These are phyloP conservation scores for Microcera coccophila DNA, from an alignment of 2,329 filamentous ascomycete species.

Conservation along the genomic window DNA sequence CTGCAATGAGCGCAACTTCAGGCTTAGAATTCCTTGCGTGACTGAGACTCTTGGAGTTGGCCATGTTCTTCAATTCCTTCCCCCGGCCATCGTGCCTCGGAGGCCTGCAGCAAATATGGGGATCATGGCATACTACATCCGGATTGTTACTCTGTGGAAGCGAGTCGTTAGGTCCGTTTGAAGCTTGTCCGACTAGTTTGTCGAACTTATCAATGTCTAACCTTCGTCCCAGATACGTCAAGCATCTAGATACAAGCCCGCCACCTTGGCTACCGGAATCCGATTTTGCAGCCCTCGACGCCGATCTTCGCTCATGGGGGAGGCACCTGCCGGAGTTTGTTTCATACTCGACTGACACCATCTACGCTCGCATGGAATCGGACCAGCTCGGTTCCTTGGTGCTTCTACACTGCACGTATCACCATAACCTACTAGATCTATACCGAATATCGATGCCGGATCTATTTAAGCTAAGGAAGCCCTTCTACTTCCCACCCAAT, in stretches of 20 bases:
- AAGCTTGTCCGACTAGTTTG: background rate
- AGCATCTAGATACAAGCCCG: constrained; percentile 36
- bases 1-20: constrained; percentile 39
- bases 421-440: constrained; percentile 43
- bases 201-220: constrained; percentile 6
- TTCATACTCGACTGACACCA: constrained; percentile 41
- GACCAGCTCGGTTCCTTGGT: constrained; percentile 44
- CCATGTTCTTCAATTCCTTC: constrained; percentile 38
- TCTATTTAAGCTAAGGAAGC: constrained; percentile 41
- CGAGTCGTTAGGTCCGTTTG: constrained; percentile 34
- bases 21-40: constrained; percentile 38
- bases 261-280: constrained; percentile 43
- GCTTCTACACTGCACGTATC: constrained; percentile 44
- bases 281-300: constrained; percentile 39
- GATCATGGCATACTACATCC: constrained; percentile 43
- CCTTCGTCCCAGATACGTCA: constrained; percentile 35
- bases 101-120: constrained; percentile 41
- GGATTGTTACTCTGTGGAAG: constrained; percentile 40
- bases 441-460: constrained; percentile 46
- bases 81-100: constrained; percentile 37
- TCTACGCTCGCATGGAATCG: constrained; percentile 45
- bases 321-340: constrained; percentile 41
- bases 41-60: constrained; percentile 40
- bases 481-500: constrained; percentile 38
- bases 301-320: constrained; percentile 39